These are phyloP conservation scores for Gautieria morchelliformis DNA, from an alignment of 768 basidiomycete genomes.

Conservation along the genomic window DNA sequence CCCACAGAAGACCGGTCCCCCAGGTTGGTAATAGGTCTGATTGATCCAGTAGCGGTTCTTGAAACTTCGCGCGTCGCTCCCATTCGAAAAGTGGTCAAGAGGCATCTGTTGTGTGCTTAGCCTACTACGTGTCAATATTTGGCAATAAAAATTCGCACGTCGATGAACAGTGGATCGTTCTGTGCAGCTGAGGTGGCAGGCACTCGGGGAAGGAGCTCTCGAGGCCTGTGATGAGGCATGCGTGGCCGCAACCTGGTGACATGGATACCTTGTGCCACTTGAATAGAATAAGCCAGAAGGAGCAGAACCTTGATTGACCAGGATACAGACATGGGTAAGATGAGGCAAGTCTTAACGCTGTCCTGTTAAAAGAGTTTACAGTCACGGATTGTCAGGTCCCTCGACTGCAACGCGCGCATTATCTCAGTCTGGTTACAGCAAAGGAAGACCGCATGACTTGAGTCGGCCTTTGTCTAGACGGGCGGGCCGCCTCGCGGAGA, in stretches of 20 bases:
- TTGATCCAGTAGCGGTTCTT: conserved; percentile 43
- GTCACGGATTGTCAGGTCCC: too few relatives aligned
- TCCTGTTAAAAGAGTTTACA: too few relatives aligned
- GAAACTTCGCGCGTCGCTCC: conserved; percentile 25
- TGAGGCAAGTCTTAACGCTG: too few relatives aligned
- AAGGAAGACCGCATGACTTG: too few relatives aligned
- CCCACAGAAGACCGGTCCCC: conserved; percentile 40
- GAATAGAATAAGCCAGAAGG: neutral
- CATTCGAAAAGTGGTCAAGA: conserved; percentile 34
- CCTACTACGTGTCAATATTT: neutral
- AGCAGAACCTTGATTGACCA: neutral
- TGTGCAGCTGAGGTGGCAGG: neutral
- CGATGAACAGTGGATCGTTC: conserved; percentile 2
- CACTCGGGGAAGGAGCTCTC: conserved; percentile 2
- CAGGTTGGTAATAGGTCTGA: conserved; percentile 34
- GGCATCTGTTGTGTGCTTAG: conserved; percentile 26
- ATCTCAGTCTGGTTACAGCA: too few relatives aligned
- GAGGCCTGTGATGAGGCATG: neutral
- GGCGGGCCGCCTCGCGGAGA: too few relatives aligned
- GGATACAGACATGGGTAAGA: too few relatives aligned
- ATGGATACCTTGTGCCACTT: neutral
- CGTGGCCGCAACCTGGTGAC: neutral
- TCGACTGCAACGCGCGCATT: too few relatives aligned
- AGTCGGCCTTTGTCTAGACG: too few relatives aligned
- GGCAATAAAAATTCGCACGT: neutral